phyloP scores from a whole-genome alignment of 2,329 filamentous ascomycete genomes.

The Aspergillus fructus region DNA sequence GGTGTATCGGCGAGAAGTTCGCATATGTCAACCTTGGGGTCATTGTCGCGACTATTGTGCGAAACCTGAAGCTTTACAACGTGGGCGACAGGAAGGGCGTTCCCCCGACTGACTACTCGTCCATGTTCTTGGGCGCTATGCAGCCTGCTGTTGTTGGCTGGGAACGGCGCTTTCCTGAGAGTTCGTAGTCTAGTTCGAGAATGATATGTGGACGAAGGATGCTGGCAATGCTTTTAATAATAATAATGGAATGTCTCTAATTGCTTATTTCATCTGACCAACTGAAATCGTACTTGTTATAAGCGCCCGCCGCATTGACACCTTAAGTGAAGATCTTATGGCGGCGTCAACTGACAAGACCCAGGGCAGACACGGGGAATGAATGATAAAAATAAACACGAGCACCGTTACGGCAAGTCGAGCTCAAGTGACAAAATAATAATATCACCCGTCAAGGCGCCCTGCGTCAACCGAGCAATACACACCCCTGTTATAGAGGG shows the following conservation, averaged over 20 bases:
- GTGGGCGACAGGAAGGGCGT: slow-evolving; percentile 56
- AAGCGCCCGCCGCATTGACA: too few species aligned
- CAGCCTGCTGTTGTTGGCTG: slow-evolving; percentile 19
- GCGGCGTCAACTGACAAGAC: too few species aligned
- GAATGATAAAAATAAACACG: background rate
- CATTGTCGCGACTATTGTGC: slow-evolving; percentile 63
- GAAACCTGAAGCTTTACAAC: slow-evolving; percentile 61
- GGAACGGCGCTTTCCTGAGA: slow-evolving; percentile 17
- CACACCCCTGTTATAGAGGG: background rate
- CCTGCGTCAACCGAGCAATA: background rate
- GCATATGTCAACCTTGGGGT: slow-evolving; percentile 68
- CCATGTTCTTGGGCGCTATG: slow-evolving; percentile 20
- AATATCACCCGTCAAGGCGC: too few species aligned
- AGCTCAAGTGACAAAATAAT: too few species aligned
- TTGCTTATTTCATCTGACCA: too few species aligned
- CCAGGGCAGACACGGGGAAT: background rate
- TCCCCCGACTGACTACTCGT: slow-evolving; percentile 64
- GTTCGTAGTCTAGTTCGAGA: background rate
- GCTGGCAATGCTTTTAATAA: background rate
- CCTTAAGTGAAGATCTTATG: too few species aligned
- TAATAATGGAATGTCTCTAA: background rate
- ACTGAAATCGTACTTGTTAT: too few species aligned
- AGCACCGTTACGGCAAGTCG: too few species aligned
- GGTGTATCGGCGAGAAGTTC: slow-evolving; percentile 76
- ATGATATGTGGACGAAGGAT: background rate